Percentiles rank a stretch among this genome's conserved stretches.
These are phyloP conservation scores for Dendrocalamus latiflorus DNA, from an alignment of 202 grass and related monocot species.

Conservation along the genomic window DNA sequence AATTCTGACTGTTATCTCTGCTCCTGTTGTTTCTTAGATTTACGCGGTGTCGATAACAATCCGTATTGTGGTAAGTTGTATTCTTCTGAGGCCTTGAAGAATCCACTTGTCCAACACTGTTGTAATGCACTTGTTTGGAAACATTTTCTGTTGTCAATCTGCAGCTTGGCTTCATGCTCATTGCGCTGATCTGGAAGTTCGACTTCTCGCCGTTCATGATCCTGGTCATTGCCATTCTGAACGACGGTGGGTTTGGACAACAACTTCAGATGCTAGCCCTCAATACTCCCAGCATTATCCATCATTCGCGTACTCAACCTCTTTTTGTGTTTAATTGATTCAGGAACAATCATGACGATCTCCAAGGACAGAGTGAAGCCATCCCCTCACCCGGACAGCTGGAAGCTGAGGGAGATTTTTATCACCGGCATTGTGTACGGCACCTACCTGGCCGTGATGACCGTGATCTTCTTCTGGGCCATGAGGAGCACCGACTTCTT, in stretches of 20 bases:
- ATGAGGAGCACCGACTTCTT: conserved; percentile 86
- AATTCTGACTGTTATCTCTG: conserved; percentile 2
- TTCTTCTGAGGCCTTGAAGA: neutral
- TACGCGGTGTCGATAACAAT: conserved; percentile 97
- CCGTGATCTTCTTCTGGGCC: conserved; percentile 86
- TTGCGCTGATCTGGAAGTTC: conserved; percentile 90
- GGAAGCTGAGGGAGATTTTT: conserved; percentile 94
- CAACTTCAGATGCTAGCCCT: neutral
- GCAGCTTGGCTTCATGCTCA: conserved; percentile 94
- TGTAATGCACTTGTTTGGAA: neutral
- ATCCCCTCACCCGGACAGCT: conserved; percentile 84
- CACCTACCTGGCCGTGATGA: conserved; percentile 76
- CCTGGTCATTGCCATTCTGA: conserved; percentile 89
- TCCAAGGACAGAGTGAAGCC: conserved; percentile 94
- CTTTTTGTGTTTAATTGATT: neutral
- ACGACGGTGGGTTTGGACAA: conserved; percentile 59
- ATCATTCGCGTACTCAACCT: neutral
- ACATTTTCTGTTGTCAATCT: neutral
- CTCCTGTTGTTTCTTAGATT: conserved; percentile 43
- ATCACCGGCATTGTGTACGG: conserved; percentile 78
- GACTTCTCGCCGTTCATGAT: conserved; percentile 99
- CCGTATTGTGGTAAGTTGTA: conserved; percentile 98
- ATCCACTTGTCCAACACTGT: neutral
- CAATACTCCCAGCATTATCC: neutral
- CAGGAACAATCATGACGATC: conserved; percentile 98